Percentiles rank a stretch among this genome's conserved stretches.
Evolutionary conservation across 2,329 filamentous ascomycete species (phyloP).

Genomic region (Macrophomina phaseolina): DNA sequence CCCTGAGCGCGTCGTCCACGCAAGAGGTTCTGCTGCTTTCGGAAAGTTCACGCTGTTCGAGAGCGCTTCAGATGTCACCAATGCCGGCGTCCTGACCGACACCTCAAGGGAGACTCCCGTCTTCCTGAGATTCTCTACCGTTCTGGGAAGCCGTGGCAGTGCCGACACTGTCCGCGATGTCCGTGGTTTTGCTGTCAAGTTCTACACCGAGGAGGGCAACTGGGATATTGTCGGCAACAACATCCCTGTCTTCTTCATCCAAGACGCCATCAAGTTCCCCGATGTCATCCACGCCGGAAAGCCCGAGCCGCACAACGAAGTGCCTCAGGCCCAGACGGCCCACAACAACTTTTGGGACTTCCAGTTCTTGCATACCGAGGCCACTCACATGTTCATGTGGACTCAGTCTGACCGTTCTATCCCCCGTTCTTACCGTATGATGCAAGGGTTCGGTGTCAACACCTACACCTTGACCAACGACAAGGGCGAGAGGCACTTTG

Average conservation of each 20-base stretch:
- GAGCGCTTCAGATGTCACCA: conserved; percentile 66
- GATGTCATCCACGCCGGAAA: conserved; percentile 69
- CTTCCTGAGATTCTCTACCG: conserved; percentile 79
- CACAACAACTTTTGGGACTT: conserved; percentile 85
- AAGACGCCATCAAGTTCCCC: conserved; percentile 76
- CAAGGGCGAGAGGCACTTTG: conserved; percentile 71
- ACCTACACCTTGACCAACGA: conserved; percentile 73
- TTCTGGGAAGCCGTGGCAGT: conserved; percentile 74
- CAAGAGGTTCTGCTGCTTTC: conserved; percentile 68
- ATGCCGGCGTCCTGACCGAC: conserved; percentile 69
- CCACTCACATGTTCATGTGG: conserved; percentile 82
- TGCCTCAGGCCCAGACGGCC: conserved; percentile 72
- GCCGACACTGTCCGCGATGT: conserved; percentile 86
- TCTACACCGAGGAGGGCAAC: conserved; percentile 79
- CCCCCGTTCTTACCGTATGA: conserved; percentile 79
- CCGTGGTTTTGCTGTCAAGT: conserved; percentile 77
- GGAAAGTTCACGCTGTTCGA: conserved; percentile 71
- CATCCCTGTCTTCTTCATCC: conserved; percentile 77
- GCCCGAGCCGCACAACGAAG: conserved; percentile 72
- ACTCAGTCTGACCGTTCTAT: conserved; percentile 76
- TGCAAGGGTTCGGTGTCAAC: conserved; percentile 86
- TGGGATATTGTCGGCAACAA: conserved; percentile 79
- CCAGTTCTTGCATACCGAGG: conserved; percentile 68
- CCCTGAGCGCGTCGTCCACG: conserved; percentile 71
- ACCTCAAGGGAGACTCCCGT: conserved; percentile 70